Conservation (phyloP, 148 eudicot species). For the Heliosperma pusillum region DNA sequence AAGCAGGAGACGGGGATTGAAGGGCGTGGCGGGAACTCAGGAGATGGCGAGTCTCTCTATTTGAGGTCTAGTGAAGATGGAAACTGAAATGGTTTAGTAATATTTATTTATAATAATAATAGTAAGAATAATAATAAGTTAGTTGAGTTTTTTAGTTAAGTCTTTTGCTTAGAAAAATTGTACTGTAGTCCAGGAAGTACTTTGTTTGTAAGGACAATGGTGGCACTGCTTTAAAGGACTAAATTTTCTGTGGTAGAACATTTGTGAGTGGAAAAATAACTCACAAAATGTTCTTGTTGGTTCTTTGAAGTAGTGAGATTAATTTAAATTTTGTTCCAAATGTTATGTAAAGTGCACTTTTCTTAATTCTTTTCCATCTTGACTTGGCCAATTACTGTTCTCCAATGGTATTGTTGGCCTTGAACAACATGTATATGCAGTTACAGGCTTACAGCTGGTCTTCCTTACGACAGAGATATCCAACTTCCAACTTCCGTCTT, state of each 20-base stretch:
- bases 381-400: not conserved
- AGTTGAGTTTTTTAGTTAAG: not conserved
- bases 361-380: not conserved
- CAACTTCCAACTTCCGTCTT: too few species aligned
- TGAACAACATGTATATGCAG: not conserved
- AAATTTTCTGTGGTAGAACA: conserved; percentile 33
- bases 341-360: conserved; percentile 29
- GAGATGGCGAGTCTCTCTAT: conserved; percentile 69
- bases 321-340: conserved; percentile 4
- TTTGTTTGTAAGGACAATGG: not conserved
- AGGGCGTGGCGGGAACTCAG: conserved; percentile 38
- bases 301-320: conserved; percentile 30
- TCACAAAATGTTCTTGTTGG: conserved; percentile 23
- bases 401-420: not conserved
- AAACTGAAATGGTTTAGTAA: conserved; percentile 25
- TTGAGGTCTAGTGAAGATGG: conserved; percentile 73
- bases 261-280: conserved; percentile 11
- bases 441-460: too few species aligned
- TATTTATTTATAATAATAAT: not conserved
- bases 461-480: too few species aligned
- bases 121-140: not conserved
- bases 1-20: conserved; percentile 60
- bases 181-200: not conserved
- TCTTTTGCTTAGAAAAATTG: conserved; percentile 11
- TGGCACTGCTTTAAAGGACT: conserved; percentile 20